These are phyloP conservation scores for Sugiyamaella valdiviana DNA, from an alignment of 805 yeast species.

Conservation along the genomic window DNA sequence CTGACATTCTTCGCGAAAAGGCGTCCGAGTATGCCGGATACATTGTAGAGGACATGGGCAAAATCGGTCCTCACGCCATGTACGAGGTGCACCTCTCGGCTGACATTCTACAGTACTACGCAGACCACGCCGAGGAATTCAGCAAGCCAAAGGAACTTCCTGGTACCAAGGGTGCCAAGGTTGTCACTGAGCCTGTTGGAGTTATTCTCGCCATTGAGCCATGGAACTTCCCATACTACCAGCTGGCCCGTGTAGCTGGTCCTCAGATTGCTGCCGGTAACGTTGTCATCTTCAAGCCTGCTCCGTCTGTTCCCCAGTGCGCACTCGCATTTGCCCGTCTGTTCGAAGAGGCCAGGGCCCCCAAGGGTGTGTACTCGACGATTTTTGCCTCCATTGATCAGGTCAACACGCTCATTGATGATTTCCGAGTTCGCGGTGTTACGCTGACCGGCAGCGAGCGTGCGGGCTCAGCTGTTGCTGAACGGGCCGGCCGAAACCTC, in stretches of 20 bases:
- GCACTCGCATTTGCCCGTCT: slow-evolving; percentile 52
- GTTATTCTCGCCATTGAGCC: slow-evolving; percentile 60
- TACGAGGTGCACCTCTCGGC: slow-evolving; percentile 43
- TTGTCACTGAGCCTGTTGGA: slow-evolving; percentile 56
- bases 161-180: slow-evolving; percentile 51
- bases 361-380: slow-evolving; percentile 41
- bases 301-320: slow-evolving; percentile 54
- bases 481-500: slow-evolving; percentile 45
- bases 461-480: slow-evolving; percentile 39
- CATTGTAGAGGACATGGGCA: slow-evolving; percentile 75
- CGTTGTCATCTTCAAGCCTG: slow-evolving; percentile 55
- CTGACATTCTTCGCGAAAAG: slow-evolving; percentile 47
- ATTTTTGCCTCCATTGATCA: slow-evolving; percentile 23
- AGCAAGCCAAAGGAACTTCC: slow-evolving; percentile 59
- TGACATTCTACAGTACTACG: slow-evolving; percentile 50
- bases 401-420: slow-evolving; percentile 4
- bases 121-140: slow-evolving; percentile 56
- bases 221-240: slow-evolving; percentile 63
- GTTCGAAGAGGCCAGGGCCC: slow-evolving; percentile 55
- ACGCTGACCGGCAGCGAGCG: slow-evolving; percentile 11
- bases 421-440: slow-evolving; percentile 10
- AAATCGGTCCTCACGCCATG: slow-evolving; percentile 61
- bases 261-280: slow-evolving; percentile 65
- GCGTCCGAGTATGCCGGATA: slow-evolving; percentile 53
- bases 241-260: slow-evolving; percentile 60